Conservation (phyloP, 2,329 filamentous ascomycete species). For the Gliomastix tumulicola region DNA sequence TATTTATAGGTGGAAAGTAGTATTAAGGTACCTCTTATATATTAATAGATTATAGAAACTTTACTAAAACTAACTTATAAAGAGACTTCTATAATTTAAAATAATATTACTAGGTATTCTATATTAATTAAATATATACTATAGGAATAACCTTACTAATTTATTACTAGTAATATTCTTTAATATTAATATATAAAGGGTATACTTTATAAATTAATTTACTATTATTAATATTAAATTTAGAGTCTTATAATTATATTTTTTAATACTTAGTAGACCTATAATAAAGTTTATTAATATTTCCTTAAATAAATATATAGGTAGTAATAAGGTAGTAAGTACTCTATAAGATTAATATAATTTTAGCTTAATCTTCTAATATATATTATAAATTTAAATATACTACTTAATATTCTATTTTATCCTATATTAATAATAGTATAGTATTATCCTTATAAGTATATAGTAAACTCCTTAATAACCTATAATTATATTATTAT, state of each 20-base stretch:
- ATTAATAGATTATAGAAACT: neutral
- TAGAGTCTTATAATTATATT: neutral
- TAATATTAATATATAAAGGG: constrained; percentile 1
- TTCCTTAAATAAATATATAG: neutral
- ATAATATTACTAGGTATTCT: neutral
- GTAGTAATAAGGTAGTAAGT: neutral
- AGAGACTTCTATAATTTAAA: neutral
- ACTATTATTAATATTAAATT: neutral
- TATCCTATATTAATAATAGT: neutral
- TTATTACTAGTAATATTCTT: neutral
- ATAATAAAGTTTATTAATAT: neutral
- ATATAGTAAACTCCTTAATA: neutral
- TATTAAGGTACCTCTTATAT: neutral
- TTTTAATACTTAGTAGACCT: neutral
- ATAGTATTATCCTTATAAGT: neutral
- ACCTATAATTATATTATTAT: constrained; percentile 3
- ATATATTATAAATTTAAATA: neutral
- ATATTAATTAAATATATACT: neutral
- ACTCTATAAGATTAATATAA: neutral
- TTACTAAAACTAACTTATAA: neutral
- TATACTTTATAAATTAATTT: neutral
- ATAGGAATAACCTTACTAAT: neutral
- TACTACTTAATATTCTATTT: neutral
- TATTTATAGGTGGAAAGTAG: neutral
- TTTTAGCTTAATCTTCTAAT: neutral